These are phyloP conservation scores for Stagonosporopsis rhizophila DNA, from an alignment of 2,329 filamentous ascomycete genomes.

Conservation along the genomic window DNA sequence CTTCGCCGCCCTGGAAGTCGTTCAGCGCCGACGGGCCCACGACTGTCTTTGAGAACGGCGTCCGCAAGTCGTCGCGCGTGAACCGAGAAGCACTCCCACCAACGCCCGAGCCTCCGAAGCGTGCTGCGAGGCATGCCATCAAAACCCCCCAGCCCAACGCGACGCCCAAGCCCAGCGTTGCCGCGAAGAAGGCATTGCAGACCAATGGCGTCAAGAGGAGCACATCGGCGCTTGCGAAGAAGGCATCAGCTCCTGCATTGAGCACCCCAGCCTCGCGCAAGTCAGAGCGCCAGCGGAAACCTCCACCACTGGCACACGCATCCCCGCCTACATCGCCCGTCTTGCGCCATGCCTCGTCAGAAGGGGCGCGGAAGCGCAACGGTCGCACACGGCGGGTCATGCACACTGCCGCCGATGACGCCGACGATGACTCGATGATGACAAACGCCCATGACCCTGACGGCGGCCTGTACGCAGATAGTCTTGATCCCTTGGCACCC, in stretches of 20 bases:
- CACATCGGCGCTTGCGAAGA: slow-evolving; percentile 28
- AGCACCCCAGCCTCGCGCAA: slow-evolving; percentile 37
- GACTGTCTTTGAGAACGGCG: slow-evolving; percentile 73
- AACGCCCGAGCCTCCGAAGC: slow-evolving; percentile 55
- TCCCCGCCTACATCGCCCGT: slow-evolving; percentile 30
- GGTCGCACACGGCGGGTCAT: slow-evolving; percentile 34
- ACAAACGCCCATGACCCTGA: slow-evolving; percentile 31
- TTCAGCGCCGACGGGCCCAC: slow-evolving; percentile 85
- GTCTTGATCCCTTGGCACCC: slow-evolving; percentile 28
- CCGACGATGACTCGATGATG: slow-evolving; percentile 20
- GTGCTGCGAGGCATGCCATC: slow-evolving; percentile 30
- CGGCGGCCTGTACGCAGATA: slow-evolving; percentile 31
- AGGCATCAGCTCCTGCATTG: slow-evolving; percentile 29
- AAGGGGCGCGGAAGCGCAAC: slow-evolving; percentile 30
- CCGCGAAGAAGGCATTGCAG: slow-evolving; percentile 28
- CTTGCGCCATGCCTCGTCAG: slow-evolving; percentile 24
- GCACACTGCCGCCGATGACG: slow-evolving; percentile 25
- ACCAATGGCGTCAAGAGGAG: slow-evolving; percentile 28
- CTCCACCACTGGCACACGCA: slow-evolving; percentile 24
- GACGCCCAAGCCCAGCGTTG: slow-evolving; percentile 27
- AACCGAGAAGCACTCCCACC: slow-evolving; percentile 55
- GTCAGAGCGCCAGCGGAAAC: slow-evolving; percentile 43
- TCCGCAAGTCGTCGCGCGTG: slow-evolving; percentile 67
- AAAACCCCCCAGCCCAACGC: slow-evolving; percentile 43
- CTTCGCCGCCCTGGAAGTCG: slow-evolving; percentile 94